Base-by-base conservation (phyloP, 768 basidiomycete species). In the Suillus subalutaceus region DNA sequence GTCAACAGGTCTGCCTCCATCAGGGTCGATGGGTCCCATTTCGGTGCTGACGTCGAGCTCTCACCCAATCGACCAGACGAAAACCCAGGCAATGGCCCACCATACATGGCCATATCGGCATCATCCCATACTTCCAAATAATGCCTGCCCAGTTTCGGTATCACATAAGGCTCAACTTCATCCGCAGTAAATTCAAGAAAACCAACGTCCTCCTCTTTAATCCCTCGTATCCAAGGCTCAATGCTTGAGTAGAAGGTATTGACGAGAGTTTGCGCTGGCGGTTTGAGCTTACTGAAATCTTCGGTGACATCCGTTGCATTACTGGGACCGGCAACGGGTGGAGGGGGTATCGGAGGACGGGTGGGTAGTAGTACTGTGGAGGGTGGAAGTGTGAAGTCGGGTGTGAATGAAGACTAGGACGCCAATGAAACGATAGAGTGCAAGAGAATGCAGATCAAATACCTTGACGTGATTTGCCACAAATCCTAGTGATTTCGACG, bases 51-150 rank as follows among this genome's bases (percentile, higher is more conserved):
- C 18, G 63, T 63, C 10, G 65, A 58, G n/a, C 74, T 65, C 16
- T 77, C 77, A 32, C 65, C 70, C 32, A 78, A 78, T 41, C 80
- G 79, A 38, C 77, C 72, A 23, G 81, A 75, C n/a, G 77, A 77
- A 38, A 82, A 79, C 8, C 79, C 78, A 10, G 83, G 79, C 26
- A 83, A 68, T 35, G 82, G 79, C 6, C 73, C 74, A 35, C 81
- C 83, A 64, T 82, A 80, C n/a, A 83, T 63, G 13, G 82, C 81
- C 9, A 81, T 83, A 75, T 99, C 97, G 73, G 94, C 89, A 71
- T 97, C 95, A 68, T 96, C 96, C 96, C 97, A 99, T 0, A 90
- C 83, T 62, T 97, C 93, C 41, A 88, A 80, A 72, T 98, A 99
- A 78, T 97, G 96, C 70, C 26, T 86, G 30, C 90, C 97, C 1